Evolutionary conservation across 768 basidiomycete species (phyloP).

Genomic region (Multifurca ochricompacta): DNA sequence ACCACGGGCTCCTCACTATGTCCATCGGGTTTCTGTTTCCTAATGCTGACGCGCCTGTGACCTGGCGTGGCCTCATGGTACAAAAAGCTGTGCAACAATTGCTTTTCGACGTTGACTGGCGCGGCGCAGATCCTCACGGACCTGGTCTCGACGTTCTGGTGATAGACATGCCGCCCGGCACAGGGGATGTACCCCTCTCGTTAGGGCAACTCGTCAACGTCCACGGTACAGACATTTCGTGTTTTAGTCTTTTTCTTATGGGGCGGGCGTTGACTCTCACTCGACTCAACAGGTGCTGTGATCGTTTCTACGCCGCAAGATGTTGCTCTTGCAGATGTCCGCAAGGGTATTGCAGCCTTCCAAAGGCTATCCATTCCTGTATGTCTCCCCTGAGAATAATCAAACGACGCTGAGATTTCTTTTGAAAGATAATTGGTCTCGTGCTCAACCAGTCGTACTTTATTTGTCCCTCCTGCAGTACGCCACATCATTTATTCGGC

Average conservation of each 20-base stretch:
- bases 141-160: slow-evolving; percentile 75
- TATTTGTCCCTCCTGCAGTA: slow-evolving; percentile 64
- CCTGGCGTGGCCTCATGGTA: slow-evolving; percentile 98
- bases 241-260: background rate
- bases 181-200: slow-evolving; percentile 91
- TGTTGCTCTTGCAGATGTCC: slow-evolving; percentile 83
- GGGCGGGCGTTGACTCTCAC: background rate
- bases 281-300: slow-evolving; percentile 56
- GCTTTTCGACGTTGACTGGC: slow-evolving; percentile 94
- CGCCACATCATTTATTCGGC: slow-evolving; percentile 63
- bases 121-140: slow-evolving; percentile 30
- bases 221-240: slow-evolving; percentile 48
- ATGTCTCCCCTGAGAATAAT: too few relatives aligned
- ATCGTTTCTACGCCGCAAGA: slow-evolving; percentile 96
- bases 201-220: slow-evolving; percentile 81
- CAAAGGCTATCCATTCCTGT: slow-evolving; percentile 84
- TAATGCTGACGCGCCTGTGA: slow-evolving; percentile 66
- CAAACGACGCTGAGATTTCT: background rate
- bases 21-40: slow-evolving; percentile 95
- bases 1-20: slow-evolving; percentile 91
- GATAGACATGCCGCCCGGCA: slow-evolving; percentile 95
- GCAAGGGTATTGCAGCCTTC: slow-evolving; percentile 91
- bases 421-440: slow-evolving; percentile 70
- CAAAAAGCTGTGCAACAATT: slow-evolving; percentile 97
- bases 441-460: slow-evolving; percentile 87